Percentiles rank a stretch among this genome's conserved stretches.
phyloP scores from a whole-genome alignment of 345 rosid genomes.

The Noccaea bulbosa region DNA sequence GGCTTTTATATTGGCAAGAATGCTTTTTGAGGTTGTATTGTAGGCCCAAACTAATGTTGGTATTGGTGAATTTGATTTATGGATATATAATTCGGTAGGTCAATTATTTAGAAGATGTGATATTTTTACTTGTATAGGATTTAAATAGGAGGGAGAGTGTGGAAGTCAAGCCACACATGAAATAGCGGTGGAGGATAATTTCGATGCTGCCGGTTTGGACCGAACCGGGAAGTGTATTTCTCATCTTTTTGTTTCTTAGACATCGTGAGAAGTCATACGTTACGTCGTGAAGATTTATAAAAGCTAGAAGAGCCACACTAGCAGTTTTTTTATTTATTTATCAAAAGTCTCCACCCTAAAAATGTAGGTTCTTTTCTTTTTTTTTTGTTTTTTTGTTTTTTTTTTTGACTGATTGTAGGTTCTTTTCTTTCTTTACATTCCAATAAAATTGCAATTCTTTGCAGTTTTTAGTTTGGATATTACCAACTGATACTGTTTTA shows the following conservation, averaged over 20 bases:
- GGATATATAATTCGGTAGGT: too few relatives aligned
- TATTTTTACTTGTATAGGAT: too few relatives aligned
- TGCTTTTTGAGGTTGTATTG: too few relatives aligned
- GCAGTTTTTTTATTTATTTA: neutral
- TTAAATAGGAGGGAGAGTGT: neutral
- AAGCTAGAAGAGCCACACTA: constrained; percentile 38
- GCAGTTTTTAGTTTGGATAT: neutral
- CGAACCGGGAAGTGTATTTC: constrained; percentile 27
- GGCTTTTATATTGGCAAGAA: too few relatives aligned
- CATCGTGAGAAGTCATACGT: constrained; percentile 36
- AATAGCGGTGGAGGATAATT: constrained; percentile 25
- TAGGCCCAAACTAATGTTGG: too few relatives aligned
- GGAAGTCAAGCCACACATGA: constrained; percentile 40
- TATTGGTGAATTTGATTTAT: too few relatives aligned
- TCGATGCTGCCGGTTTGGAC: constrained; percentile 27
- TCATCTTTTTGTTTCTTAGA: constrained; percentile 32
- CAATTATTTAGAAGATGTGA: too few relatives aligned
- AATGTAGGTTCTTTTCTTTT: neutral
- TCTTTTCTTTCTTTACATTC: neutral
- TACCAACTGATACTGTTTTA: too few relatives aligned
- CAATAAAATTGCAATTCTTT: neutral
- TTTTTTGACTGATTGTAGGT: too few relatives aligned
- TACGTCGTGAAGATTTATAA: constrained; percentile 21
- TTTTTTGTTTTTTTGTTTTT: too few relatives aligned
- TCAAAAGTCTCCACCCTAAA: neutral